Base-by-base conservation (phyloP, 495 filamentous ascomycete species). In the Penicillium pulvis region DNA sequence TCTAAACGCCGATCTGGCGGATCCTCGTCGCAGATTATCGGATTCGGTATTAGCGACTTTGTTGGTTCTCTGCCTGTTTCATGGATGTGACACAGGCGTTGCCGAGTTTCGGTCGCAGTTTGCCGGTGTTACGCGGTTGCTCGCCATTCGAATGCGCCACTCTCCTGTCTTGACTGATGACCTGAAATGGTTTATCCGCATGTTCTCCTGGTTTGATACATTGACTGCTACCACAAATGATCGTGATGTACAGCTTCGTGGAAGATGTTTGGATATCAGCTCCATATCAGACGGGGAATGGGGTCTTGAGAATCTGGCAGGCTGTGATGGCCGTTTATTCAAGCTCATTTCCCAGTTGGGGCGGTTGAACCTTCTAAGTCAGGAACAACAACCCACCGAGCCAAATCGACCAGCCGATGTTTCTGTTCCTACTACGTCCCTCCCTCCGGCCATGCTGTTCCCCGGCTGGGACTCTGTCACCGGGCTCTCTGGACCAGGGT, bases 141-240 rank as follows among this genome's bases (percentile, higher is more conserved):
- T 97, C 11, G 83, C 87, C 11, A 86, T 98, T 75, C 83, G 93
- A 53, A 82, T 89, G 59, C 73, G 77, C 55, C 72, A 70, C 60
- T 83, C 85, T 24, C 83, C 82, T 30, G 71, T 81, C 17, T 78
- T 86, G 42, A 83, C 86, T 16, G 78, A 82, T 19, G 88, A 91
- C 53, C 85, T 90, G 31, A 87, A 85, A 43, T 98, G 93, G 93
- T 92, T 97, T 78, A 91, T 96, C 58, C 87, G 91, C n/a, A 86
- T 97, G 67, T 97, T 97, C 67, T 94, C 92, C 16, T 97, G 92
- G 84, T 91, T 95, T 62, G 93, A 97, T 69, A 92, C 91, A n/a
- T 89, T 97, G 77, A 92, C 90, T 0, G 90, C 91, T 28, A 91
- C 90, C 48, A 88, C 96, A 57, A 97, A 97, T 64, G 90, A 97